A percentile compares a stretch with the other conserved stretches of the same genome.
Conservation (phyloP, 2,329 filamentous ascomycete species). For the Aspergillus jensenii region DNA sequence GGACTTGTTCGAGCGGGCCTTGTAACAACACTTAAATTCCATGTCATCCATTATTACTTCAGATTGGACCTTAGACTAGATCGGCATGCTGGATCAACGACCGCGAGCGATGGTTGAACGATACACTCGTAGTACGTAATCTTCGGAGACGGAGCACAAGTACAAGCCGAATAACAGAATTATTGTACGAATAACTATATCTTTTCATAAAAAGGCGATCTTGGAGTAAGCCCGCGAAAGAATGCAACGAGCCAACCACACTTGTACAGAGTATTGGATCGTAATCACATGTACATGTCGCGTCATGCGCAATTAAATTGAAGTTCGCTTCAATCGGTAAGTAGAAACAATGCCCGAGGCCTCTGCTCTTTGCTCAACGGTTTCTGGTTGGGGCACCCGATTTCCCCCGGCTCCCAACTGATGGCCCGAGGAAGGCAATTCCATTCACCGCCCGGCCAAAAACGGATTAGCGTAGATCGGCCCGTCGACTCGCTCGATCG, state of each 20-base stretch:
- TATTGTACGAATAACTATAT: no score
- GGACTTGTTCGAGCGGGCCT: constrained; percentile 40
- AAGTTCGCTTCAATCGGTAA: background rate
- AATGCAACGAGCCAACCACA: no score
- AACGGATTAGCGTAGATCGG: constrained; percentile 7
- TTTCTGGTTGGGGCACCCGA: constrained; percentile 21
- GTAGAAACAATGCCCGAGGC: background rate
- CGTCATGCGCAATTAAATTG: background rate
- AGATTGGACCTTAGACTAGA: background rate
- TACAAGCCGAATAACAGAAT: no score
- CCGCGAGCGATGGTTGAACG: no score
- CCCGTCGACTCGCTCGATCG: background rate
- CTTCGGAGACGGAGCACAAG: no score
- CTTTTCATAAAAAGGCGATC: no score
- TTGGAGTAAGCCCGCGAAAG: no score
- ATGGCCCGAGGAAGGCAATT: constrained; percentile 12
- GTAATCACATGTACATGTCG: no score
- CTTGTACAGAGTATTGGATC: no score
- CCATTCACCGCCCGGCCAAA: constrained; percentile 7
- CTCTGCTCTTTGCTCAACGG: constrained; percentile 6
- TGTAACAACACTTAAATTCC: constrained; percentile 35
- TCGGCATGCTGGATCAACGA: no score
- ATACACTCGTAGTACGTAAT: no score
- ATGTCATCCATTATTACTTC: constrained; percentile 10
- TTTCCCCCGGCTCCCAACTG: constrained; percentile 24